Evolutionary conservation across 2,329 filamentous ascomycete species (phyloP), one percentile per base, ranked within the genome.

Genomic region (Phyllosticta citrichinensis): DNA sequence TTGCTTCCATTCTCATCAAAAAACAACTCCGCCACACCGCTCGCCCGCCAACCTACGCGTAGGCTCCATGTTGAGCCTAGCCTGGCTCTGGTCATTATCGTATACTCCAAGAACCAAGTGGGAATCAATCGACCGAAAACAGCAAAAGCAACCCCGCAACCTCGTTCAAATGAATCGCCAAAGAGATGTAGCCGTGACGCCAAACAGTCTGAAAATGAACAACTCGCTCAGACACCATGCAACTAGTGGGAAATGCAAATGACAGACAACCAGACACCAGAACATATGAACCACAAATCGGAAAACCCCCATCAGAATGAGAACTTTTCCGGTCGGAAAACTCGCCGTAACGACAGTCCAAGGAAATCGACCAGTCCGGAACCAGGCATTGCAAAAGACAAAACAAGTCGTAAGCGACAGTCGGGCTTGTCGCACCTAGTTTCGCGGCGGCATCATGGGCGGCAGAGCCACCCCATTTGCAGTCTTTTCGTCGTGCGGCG

Each of bases 401-500:
- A n/a, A 47, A 47, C 40, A 47, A 47, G 40, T 47, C 40, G 40
- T 47, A 47, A 47, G 40, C 40, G 40, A 47, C 40, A 47, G 40
- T n/a, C 17, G 40, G 40, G 40, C 40, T 9, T 12, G 17, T 55
- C 52, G 30, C 33, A n/a, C 10, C 33, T 52, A 60, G 5, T 55
- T 56, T 24, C 52, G 55, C 12, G 53, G 14, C 22, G 40, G 40
- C 33, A 19, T 19, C 24, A 33, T 47, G 6, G 58, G 33, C 12
- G 51, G 51, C 22, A 33, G 52, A 9, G 54, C 40, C 1, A 61
- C 25, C 9, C 20, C 22, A 14, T 53, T 40, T 17, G 27, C 47
- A 12, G 54, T 33, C n/a, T 61, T 61, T 51, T 61, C 59, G 24
- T 61, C 59, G 17, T 19, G 12, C 24, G 59, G 47, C 20, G 4